phyloP scores from a whole-genome alignment of 352 stramenopile genomes.

The Phytophthora litchii region DNA sequence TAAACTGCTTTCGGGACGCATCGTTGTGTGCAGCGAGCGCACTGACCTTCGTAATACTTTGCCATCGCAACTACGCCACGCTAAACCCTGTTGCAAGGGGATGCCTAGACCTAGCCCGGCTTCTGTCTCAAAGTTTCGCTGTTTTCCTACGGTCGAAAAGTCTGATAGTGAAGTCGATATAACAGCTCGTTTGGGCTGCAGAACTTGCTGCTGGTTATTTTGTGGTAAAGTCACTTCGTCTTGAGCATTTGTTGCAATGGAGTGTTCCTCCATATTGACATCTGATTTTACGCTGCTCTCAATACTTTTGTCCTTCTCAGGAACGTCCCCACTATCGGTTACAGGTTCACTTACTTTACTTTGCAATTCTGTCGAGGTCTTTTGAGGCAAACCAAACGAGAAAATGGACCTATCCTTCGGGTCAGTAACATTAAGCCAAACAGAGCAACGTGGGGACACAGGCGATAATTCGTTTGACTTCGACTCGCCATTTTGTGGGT shows the following conservation, averaged over 20 bases:
- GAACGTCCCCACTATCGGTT: not conserved
- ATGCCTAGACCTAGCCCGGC: constrained; percentile 2
- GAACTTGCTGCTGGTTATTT: not conserved
- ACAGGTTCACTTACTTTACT: not conserved
- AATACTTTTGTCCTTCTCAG: not conserved
- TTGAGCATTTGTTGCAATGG: not conserved
- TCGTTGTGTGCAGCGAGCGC: not conserved
- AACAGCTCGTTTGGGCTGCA: not conserved
- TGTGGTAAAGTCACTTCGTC: not conserved
- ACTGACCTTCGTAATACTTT: constrained; percentile 20
- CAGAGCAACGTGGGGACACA: constrained; percentile 5
- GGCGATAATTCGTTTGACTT: not conserved
- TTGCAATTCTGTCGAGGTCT: not conserved
- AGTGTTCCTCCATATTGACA: not conserved
- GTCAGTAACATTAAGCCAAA: not conserved
- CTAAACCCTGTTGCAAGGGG: not conserved
- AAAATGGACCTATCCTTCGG: constrained; percentile 18
- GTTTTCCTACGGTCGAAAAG: not conserved
- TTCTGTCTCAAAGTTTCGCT: not conserved
- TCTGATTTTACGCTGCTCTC: not conserved
- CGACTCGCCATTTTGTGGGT: not conserved
- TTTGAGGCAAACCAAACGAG: constrained; percentile 12
- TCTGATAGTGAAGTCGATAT: constrained; percentile 22
- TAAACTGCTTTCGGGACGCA: not conserved
- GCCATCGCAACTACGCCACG: constrained; percentile 32